Evolutionary conservation across 2,329 filamentous ascomycete genomes (phyloP), one percentile per base, ranked within the genome.

Genomic region (Apiospora marii): DNA sequence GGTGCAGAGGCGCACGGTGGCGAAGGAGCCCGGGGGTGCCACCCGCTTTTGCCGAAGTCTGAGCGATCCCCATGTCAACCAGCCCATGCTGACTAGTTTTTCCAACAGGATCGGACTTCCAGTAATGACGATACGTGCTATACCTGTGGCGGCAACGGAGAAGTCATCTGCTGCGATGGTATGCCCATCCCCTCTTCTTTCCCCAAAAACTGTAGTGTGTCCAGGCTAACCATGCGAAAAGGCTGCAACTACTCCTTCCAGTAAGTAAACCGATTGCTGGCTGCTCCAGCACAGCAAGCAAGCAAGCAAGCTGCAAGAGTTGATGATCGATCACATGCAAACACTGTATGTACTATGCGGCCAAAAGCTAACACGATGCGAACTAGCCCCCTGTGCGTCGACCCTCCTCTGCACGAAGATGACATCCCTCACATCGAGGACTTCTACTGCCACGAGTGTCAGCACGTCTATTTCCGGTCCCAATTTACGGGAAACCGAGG

Each of bases 161-260:
- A 94, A 77, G 89, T 99, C 75, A 88, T 98, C 76, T 98, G 95
- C 84, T 99, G 96, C 83, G 96, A 98, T 84, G 68, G 67, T 69
- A 69, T 48, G 67, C 37, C 7, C 27, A 41, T 4, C 34, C 27
- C 67, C 22, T 34, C 67, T n/a, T 41, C 67, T 8, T 27, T 48
- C 19, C 12, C 27, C 27, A 22, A 22, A 13, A 13, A 41, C 8
- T 41, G 7, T 10, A 41, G 37, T 41, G 30, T 64, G 22, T 27
- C 16, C 10, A 27, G n/a, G 44, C 67, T 69, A 37, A 69, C 37
- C 49, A 19, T 49, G 22, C 67, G 37, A n/a, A 22, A 22, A 69
- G 94, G 93, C 74, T 99, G 96, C 84, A 90, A 92, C 74, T 91
- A 94, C 76, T 94, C 95, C 7, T 98, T 97, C 83, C 96, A 98